phyloP scores from a whole-genome alignment of 805 yeast genomes.

The Nakazawaea molendinolei region DNA sequence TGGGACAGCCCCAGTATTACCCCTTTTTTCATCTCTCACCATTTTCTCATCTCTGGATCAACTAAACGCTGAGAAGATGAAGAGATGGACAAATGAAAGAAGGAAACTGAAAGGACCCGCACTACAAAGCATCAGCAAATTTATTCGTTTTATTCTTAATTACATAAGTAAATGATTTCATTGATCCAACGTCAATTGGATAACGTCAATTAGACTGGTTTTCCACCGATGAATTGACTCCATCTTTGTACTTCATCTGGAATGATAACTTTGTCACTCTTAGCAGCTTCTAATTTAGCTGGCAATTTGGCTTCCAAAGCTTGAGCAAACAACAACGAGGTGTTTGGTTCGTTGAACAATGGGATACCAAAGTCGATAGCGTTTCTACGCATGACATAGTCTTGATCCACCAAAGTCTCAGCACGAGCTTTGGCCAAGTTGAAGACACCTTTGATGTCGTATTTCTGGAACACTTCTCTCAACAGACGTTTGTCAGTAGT shows the following conservation, averaged over 20 bases:
- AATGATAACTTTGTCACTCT: constrained; percentile 39
- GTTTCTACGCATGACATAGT: constrained; percentile 97
- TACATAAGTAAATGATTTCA: background rate
- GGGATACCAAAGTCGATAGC: constrained; percentile 98
- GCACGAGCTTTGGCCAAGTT: constrained; percentile 91
- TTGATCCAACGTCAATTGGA: constrained; percentile 2
- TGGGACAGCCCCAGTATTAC: too few species aligned
- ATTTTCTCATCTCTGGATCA: too few species aligned
- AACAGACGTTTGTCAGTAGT: constrained; percentile 87
- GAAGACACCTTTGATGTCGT: constrained; percentile 82
- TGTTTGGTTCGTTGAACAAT: constrained; percentile 92
- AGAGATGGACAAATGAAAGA: too few species aligned
- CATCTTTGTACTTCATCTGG: constrained; percentile 90
- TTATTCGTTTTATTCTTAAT: too few species aligned
- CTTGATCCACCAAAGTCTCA: constrained; percentile 74
- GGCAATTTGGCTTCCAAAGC: constrained; percentile 69
- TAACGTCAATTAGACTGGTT: constrained; percentile 73
- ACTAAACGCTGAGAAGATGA: background rate
- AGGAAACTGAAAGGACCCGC: too few species aligned
- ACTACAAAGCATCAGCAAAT: too few species aligned
- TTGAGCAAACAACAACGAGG: constrained; percentile 79
- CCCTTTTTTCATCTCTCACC: too few species aligned
- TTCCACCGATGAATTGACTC: constrained; percentile 96
- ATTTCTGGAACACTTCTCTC: constrained; percentile 86
- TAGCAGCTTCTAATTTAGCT: constrained; percentile 43